Evolutionary conservation across 2,329 filamentous ascomycete genomes (phyloP).

Genomic region (Nigrospora osmanthi): DNA sequence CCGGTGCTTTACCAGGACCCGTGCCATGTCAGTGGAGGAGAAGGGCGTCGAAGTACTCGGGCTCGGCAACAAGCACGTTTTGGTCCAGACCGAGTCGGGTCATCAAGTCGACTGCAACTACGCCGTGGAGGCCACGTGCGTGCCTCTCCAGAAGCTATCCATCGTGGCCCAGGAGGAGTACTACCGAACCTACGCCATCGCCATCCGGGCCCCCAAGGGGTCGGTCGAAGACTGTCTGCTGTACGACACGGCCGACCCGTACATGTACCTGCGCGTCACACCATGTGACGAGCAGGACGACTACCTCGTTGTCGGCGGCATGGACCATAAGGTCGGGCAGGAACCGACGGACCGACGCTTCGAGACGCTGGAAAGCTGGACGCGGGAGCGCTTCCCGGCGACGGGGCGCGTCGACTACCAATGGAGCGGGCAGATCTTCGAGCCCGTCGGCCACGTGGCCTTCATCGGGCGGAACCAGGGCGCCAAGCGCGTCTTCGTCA

Average conservation of each 20-base stretch:
- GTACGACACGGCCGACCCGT: slow-evolving; percentile 45
- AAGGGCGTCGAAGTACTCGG: slow-evolving; percentile 35
- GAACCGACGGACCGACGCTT: slow-evolving; percentile 35
- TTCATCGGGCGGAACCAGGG: slow-evolving; percentile 50
- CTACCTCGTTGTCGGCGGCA: slow-evolving; percentile 47
- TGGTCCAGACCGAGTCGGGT: slow-evolving; percentile 35
- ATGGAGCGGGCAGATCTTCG: slow-evolving; percentile 51
- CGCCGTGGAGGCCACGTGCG: slow-evolving; percentile 44
- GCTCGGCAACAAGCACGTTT: slow-evolving; percentile 34
- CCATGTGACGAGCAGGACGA: slow-evolving; percentile 43
- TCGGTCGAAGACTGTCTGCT: slow-evolving; percentile 45
- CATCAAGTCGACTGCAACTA: slow-evolving; percentile 37
- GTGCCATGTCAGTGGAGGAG: slow-evolving; percentile 38
- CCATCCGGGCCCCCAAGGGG: slow-evolving; percentile 42
- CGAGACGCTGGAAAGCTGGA: slow-evolving; percentile 43
- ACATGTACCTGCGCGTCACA: slow-evolving; percentile 48
- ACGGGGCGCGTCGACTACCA: slow-evolving; percentile 42
- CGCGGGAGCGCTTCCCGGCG: slow-evolving; percentile 41
- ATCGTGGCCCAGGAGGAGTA: slow-evolving; percentile 45
- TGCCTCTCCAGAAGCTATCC: slow-evolving; percentile 47
- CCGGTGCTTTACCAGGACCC: slow-evolving; percentile 41
- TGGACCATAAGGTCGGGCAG: slow-evolving; percentile 52
- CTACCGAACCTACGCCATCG: slow-evolving; percentile 48
- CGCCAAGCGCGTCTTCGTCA: slow-evolving; percentile 39
- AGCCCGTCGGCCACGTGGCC: slow-evolving; percentile 45